Base-by-base conservation (phyloP, 2,329 filamentous ascomycete species). In the Colletotrichum sidae region DNA sequence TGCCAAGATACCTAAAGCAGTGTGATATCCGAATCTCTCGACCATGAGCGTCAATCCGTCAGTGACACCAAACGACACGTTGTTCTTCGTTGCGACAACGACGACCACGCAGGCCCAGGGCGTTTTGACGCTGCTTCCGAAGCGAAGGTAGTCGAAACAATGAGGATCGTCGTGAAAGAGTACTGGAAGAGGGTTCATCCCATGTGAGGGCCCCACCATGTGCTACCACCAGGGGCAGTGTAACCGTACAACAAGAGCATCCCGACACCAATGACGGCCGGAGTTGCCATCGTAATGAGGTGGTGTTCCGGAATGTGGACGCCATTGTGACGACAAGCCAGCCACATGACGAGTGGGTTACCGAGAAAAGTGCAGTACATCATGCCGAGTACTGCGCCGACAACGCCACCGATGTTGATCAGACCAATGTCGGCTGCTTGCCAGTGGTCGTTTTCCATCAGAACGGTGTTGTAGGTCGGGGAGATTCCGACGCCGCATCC, bases 401-500 rank as follows among this genome's bases (percentile, higher is more conserved):
- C 67, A 17, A 85, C 82, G n/a, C 79, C 79, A 1, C 82, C 78
- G 1, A 77, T 73, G 67, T 85, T 85, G 73, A 84, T 79, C 7
- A 85, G 72, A 1, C 81, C 79, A 11, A 85, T 75, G 35, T 68
- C 60, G 45, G 69, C 64, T 45, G 57, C 67, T 67, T 71, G 45
- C 76, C 78, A 79, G 61, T 71, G 67, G 55, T 78, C 80, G 38
- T 67, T 69, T 15, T 69, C 68, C 52, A 57, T 45, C 7, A 80
- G 70, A 3, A 81, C 74, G 1, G 74, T 70, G 56, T 76, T 72
- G 63, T 81, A 80, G 1, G 75, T 77, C 9, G 80, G 69, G 1
- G 75, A 76, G 62, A 80, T 78, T 25, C 75, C 75, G 33, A 80
- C 75, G 15, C 70, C 72, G n/a, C 70, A 72, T 4, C 76, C 79